Conservation (phyloP, 768 basidiomycete genomes). For the Phaeotremella fagi region DNA sequence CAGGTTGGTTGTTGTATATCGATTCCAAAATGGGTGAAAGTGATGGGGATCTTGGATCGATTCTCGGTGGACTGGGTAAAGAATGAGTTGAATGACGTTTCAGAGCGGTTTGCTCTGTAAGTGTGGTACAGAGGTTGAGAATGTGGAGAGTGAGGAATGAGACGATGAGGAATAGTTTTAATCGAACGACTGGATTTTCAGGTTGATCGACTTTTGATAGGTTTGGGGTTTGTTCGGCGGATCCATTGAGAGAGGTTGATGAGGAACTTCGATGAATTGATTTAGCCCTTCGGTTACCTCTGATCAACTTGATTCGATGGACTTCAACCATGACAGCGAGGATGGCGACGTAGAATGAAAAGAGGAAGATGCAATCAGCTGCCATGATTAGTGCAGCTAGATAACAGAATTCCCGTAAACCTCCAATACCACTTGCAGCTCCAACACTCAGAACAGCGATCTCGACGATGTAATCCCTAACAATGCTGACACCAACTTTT, state of each 20-base stretch:
- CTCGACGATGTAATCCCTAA: conserved; percentile 89
- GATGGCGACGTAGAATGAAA: conserved; percentile 83
- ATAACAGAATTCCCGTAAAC: conserved; percentile 88
- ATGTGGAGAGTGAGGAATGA: conserved; percentile 88
- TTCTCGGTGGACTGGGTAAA: conserved; percentile 39
- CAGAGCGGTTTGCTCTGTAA: conserved; percentile 64
- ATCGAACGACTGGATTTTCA: conserved; percentile 75
- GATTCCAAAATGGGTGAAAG: conserved; percentile 59
- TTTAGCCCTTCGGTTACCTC: conserved; percentile 45
- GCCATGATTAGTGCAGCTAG: conserved; percentile 82
- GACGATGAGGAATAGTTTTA: conserved; percentile 85
- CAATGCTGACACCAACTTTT: conserved; percentile 71
- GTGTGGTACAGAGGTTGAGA: conserved; percentile 85
- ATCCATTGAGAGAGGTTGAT: conserved; percentile 43
- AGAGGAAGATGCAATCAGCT: conserved; percentile 81
- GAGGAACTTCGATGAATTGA: conserved; percentile 33
- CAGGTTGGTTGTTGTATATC: conserved; percentile 52
- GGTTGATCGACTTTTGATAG: conserved; percentile 50
- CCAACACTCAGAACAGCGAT: conserved; percentile 83
- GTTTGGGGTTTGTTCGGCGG: conserved; percentile 4
- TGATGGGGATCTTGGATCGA: conserved; percentile 65
- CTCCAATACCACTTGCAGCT: conserved; percentile 77
- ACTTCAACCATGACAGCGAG: conserved; percentile 91
- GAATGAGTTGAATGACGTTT: conserved; percentile 52
- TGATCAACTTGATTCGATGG: conserved; percentile 53